phyloP scores from a whole-genome alignment of 352 stramenopile species.

The Pythium coloratum region DNA sequence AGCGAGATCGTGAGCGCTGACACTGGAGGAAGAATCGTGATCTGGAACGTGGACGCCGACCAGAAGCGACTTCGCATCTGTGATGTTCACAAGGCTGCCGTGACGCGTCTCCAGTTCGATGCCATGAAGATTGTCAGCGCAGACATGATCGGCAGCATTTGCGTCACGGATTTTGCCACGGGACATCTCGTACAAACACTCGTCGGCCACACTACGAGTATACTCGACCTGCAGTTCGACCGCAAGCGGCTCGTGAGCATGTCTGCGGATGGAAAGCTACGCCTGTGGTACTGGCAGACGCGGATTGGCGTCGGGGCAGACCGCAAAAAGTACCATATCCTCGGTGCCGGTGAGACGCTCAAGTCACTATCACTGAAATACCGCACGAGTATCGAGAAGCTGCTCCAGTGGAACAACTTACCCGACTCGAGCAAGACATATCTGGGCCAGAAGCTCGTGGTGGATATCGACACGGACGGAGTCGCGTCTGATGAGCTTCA shows the following conservation, averaged over 20 bases:
- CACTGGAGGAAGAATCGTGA: slow-evolving; percentile 49
- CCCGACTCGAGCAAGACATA: slow-evolving; percentile 72
- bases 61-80: slow-evolving; percentile 61
- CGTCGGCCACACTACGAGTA: slow-evolving; percentile 37
- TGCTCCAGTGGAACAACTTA: slow-evolving; percentile 73
- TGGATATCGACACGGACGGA: slow-evolving; percentile 47
- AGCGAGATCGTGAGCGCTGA: slow-evolving; percentile 81
- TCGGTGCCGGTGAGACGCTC: slow-evolving; percentile 67
- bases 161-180: slow-evolving; percentile 73
- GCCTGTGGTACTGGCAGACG: slow-evolving; percentile 73
- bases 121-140: slow-evolving; percentile 73
- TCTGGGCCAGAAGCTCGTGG: slow-evolving; percentile 73
- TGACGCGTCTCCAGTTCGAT: slow-evolving; percentile 77
- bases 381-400: slow-evolving; percentile 63
- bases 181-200: slow-evolving; percentile 70
- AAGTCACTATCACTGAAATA: slow-evolving; percentile 77
- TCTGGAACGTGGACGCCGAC: slow-evolving; percentile 72
- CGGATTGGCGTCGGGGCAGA: slow-evolving; percentile 39
- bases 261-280: slow-evolving; percentile 53
- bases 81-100: slow-evolving; percentile 47
- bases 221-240: slow-evolving; percentile 79
- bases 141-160: slow-evolving; percentile 50
- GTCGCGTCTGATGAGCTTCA: slow-evolving; percentile 57
- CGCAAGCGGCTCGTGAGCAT: slow-evolving; percentile 65
- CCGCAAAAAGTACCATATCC: slow-evolving; percentile 72